Evolutionary conservation across 2,329 filamentous ascomycete species (phyloP).

Genomic region (Fusarium sp.): DNA sequence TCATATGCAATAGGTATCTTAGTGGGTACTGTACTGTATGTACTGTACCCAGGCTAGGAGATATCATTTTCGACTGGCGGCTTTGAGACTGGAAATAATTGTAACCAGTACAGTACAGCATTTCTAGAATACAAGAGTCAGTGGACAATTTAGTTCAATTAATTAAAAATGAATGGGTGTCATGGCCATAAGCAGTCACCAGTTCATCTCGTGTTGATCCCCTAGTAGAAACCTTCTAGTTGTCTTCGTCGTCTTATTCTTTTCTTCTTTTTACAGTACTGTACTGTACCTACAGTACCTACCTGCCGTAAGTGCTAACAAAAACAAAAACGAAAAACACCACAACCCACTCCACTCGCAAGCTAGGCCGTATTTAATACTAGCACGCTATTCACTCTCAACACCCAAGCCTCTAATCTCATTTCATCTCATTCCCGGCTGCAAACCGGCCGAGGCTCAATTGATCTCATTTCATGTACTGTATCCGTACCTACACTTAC

Average conservation of each 20-base stretch:
- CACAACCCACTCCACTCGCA: slow-evolving; percentile 4
- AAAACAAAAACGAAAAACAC: background rate
- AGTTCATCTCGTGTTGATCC: slow-evolving; percentile 2
- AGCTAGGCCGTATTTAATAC: background rate
- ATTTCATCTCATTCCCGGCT: background rate
- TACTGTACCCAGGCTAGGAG: background rate
- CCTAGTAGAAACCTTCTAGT: slow-evolving; percentile 22
- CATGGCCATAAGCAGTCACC: background rate
- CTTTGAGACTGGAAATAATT: background rate
- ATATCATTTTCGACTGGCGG: background rate
- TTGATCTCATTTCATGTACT: background rate
- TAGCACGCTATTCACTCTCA: slow-evolving; percentile 4
- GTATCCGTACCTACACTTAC: background rate
- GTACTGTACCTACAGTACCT: background rate
- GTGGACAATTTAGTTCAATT: background rate
- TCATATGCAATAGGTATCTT: background rate
- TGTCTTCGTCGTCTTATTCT: slow-evolving; percentile 8
- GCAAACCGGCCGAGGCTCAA: slow-evolving; percentile 23
- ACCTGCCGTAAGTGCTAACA: background rate
- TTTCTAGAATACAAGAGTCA: slow-evolving; percentile 3
- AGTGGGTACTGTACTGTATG: background rate
- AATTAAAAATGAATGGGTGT: background rate
- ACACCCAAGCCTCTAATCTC: background rate
- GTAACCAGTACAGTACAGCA: background rate
- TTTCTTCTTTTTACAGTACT: background rate